Base-by-base conservation (phyloP, 2,329 filamentous ascomycete genomes). In the Ciborinia camelliae region DNA sequence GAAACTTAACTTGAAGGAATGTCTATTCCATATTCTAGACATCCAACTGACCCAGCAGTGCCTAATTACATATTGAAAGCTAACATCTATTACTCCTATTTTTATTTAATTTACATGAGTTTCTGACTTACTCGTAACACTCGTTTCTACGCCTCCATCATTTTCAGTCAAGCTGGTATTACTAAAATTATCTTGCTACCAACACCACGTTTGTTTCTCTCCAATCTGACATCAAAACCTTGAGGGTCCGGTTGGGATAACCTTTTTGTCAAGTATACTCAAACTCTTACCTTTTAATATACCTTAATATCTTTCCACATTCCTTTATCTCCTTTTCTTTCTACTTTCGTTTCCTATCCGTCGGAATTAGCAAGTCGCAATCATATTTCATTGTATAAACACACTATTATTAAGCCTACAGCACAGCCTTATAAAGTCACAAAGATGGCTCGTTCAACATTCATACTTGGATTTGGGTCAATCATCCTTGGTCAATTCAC, bases 41-140 rank as follows among this genome's bases (percentile, higher is more conserved):
- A 35, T 53, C 26, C 47, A 62, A 41, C 47, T 62, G 41, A 62
- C 47, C 39, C 9, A 32, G 47, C 2, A 20, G 7, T 43, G 59
- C 50, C 26, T 62, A n/a, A n/a, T n/a, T n/a, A 62, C 59, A 43
- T 62, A 62, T 53, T 62, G 18, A 14, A 41, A 30, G 26, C 47
- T 35, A 53, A 53, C 20, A 62, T 53, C 50, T 32, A 30, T 41
- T 43, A n/a, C 47, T 18, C 28, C 35, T 52, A 43, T 20, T 47
- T 62, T 62, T 35, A 6, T 28, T 32, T 23, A 32, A 47, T 53
- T 35, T 62, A 26, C 59, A 32, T 52, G 53, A 62, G 47, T 52
- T 62, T 62, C 26, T 23, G 14, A 39, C 35, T 39, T 62, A n/a
- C 35, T 51, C 26, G 47, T 50, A 23, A 3, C 47, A 53, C 18